Evolutionary conservation across 2,329 filamentous ascomycete species (phyloP), one percentile per base, ranked within the genome.

Genomic region (Paracamarosporium sp.): DNA sequence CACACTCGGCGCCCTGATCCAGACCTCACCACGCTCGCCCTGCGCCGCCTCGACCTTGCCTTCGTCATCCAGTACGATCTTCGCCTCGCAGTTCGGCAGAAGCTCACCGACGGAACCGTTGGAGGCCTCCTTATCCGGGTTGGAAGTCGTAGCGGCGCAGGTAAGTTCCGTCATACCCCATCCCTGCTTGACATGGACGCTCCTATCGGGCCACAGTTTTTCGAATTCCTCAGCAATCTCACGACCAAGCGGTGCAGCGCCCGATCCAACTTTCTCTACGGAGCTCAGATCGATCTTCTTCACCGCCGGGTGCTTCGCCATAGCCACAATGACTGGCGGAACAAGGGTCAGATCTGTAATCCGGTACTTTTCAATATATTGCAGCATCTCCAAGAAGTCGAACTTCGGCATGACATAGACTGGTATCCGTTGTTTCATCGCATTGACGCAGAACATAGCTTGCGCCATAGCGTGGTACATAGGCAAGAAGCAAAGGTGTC

Each of bases 111-210:
- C 90, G 2, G 66, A 81, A 66, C 74, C 76, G 28, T 79, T 78
- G 2, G 70, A 61, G 4, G 76, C 77, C 5, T 69, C 74, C 55
- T 85, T 73, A 1, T 69, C 78, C 0, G 87, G 85, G 61, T 90
- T 82, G 83, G 88, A 93, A 6, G 82, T 82, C 12, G 90, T 82
- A 17, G 85, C 81, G 0, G 89, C 87, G 73, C 91, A 94, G 0
- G 91, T 95, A 2, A 81, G 77, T 70, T 95, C 92, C 1, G 92
- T 95, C 92, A 96, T 94, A 5, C 92, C 92, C 90, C 91, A 96
- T 4, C 91, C 92, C 75, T 94, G 91, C 70, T 83, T 84, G 27
- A 88, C 70, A 63, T 83, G 83, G 24, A 86, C 75, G 22, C 75
- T 69, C 13, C 80, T 78, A 1, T 63, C 69, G 1, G 78, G 75